Percentiles rank a stretch among this genome's conserved stretches.
Conservation (phyloP, 139 green algal species). For the Nannochloris sp. region DNA sequence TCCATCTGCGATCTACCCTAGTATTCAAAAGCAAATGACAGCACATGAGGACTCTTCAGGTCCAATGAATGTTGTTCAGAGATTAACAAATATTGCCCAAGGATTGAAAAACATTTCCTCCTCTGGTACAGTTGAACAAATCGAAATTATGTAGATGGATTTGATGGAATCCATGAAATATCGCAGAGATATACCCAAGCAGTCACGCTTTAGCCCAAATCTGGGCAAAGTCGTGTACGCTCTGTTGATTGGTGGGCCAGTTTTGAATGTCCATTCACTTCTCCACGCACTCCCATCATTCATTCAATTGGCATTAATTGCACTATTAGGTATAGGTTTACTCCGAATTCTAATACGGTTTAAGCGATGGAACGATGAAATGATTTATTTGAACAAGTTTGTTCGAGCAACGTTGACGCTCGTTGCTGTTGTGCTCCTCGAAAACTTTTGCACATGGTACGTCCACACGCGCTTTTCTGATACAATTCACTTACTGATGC, state of each 20-base stretch:
- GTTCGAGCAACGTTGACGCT: slow-evolving; percentile 35
- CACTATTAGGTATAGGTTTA: slow-evolving; percentile 27
- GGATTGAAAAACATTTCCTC: no score
- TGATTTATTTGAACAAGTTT: slow-evolving; percentile 36
- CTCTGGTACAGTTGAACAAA: no score
- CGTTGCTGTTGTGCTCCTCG: slow-evolving; percentile 42
- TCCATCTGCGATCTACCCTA: no score
- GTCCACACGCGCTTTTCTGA: neutral
- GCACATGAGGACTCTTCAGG: no score
- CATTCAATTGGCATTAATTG: neutral
- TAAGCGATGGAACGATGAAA: slow-evolving; percentile 51
- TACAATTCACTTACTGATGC: neutral
- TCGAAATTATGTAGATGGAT: neutral
- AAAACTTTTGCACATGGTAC: slow-evolving; percentile 52
- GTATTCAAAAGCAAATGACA: no score
- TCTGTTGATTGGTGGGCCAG: slow-evolving; percentile 3
- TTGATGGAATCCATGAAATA: slow-evolving; percentile 1
- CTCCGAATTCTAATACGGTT: slow-evolving; percentile 34
- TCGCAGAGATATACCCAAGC: neutral
- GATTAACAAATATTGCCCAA: no score
- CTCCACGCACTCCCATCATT: neutral
- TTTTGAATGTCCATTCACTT: neutral
- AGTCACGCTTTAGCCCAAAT: neutral
- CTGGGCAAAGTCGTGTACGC: neutral
- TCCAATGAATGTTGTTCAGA: no score